These are phyloP conservation scores for Xylariales sp. DNA, from an alignment of 2,329 filamentous ascomycete genomes.

Conservation along the genomic window DNA sequence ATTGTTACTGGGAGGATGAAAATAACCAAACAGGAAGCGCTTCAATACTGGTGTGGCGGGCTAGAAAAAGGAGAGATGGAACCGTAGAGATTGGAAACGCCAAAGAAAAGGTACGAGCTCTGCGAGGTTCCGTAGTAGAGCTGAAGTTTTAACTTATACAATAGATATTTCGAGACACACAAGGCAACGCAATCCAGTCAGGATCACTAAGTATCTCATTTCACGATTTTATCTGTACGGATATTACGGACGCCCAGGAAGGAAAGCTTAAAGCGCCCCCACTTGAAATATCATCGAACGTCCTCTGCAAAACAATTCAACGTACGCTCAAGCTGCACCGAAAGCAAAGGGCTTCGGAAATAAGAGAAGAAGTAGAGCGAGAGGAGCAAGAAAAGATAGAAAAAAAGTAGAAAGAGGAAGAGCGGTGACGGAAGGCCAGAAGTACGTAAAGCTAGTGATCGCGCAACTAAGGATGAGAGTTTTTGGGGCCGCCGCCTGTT, in stretches of 20 bases:
- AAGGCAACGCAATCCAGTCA: conserved; percentile 5
- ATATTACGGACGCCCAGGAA: not conserved
- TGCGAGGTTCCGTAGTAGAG: not conserved
- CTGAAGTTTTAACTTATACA: not conserved
- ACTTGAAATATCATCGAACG: not conserved
- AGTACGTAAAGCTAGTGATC: not conserved
- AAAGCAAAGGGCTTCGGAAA: not conserved
- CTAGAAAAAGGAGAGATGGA: not conserved
- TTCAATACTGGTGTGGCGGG: conserved; percentile 2
- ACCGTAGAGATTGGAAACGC: not conserved
- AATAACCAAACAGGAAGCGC: conserved; percentile 4
- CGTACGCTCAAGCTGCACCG: not conserved
- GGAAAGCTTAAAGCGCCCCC: not conserved
- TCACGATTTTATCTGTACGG: not conserved
- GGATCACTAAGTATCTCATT: not conserved
- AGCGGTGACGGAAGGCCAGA: not conserved
- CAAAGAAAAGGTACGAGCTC: not conserved
- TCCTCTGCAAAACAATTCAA: not conserved
- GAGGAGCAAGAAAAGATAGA: not conserved
- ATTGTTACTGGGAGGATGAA: conserved; percentile 3
- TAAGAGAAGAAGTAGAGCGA: not conserved
- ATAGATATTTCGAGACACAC: conserved; percentile 4
- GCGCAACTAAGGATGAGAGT: not conserved
- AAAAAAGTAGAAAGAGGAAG: not conserved
- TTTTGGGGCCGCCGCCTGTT: not conserved